Evolutionary conservation across 805 yeast species (phyloP), one percentile per base, ranked within the genome.

Genomic region (Candida michaelii): DNA sequence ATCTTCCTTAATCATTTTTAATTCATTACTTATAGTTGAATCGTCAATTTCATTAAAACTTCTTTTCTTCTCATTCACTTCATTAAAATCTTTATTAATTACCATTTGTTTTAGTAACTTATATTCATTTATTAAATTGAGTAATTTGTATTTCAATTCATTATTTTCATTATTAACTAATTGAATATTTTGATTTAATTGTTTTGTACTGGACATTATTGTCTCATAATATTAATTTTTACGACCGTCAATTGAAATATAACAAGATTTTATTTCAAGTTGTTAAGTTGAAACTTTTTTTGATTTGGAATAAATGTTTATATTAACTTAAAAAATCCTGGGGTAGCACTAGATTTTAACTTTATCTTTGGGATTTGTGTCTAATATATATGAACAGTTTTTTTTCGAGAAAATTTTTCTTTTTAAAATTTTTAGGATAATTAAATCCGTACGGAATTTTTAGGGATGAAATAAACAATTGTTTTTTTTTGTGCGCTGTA

Each of bases 41-140:
- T 27, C 42, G 17, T 39, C 42, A 15, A 39, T 39, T 17, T 40
- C 43, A 34, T 32, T 40, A 27, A 33, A 32, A 18, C 29, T 27
- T 33, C 39, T 40, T 34, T 40, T 40, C 10, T 33, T 32, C 9
- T 32, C 37, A 18, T 39, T 23, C 5, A 14, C 21, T 15, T 32
- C 36, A 18, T 39, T 23, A 24, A 30, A 36, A 17, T 42, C 45
- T 19, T 40, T 32, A 33, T 30, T 43, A 30, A 27, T 44, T 5
- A 68, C 69, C 49, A 55, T 53, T 35, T 54, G 55, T 43, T 60
- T 60, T 46, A 70, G 54, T 31, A 62, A 53, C 45, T 67, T 67
- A 50, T 70, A 70, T 45, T 69, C 74, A 42, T 67, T 66, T 21
- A 70, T 68, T 39, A 70, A 55, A 31, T 59, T 52, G 30, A 70